Evolutionary conservation across 2,329 filamentous ascomycete genomes (phyloP).

Genomic region (Ceratocystis ficicola): DNA sequence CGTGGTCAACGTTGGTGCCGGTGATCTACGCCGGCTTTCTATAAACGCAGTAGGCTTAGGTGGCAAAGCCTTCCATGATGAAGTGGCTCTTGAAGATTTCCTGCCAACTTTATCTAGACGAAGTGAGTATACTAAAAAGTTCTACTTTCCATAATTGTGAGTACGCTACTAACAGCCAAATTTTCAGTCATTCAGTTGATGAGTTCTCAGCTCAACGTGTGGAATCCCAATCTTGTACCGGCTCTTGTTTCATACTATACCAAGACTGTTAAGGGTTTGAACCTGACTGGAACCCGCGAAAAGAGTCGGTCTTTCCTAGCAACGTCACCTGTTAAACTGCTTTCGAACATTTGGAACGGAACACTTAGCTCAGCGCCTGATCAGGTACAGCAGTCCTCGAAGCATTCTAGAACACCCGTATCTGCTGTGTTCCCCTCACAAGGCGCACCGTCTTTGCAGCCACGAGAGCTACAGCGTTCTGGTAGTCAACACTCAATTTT

Average conservation of each 20-base stretch:
- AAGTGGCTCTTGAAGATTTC: slow-evolving; percentile 60
- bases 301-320: slow-evolving; percentile 59
- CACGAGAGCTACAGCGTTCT: slow-evolving; percentile 31
- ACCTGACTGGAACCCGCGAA: slow-evolving; percentile 49
- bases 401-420: slow-evolving; percentile 33
- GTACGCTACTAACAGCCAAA: background rate
- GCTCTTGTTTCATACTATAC: slow-evolving; percentile 66
- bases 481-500: slow-evolving; percentile 43
- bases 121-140: slow-evolving; percentile 38
- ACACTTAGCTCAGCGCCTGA: slow-evolving; percentile 29
- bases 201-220: slow-evolving; percentile 55
- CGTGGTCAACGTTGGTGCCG: slow-evolving; percentile 46
- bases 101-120: slow-evolving; percentile 61
- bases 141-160: background rate
- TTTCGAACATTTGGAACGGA: slow-evolving; percentile 67
- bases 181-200: slow-evolving; percentile 57
- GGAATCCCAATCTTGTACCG: slow-evolving; percentile 51
- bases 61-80: slow-evolving; percentile 60
- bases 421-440: slow-evolving; percentile 29
- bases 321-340: slow-evolving; percentile 78
- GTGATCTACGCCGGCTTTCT: slow-evolving; percentile 39
- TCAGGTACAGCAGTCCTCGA: slow-evolving; percentile 29
- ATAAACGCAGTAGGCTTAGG: slow-evolving; percentile 50
- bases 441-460: slow-evolving; percentile 30
- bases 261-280: slow-evolving; percentile 60